Evolutionary conservation across 352 stramenopile genomes (phyloP).

Genomic region (Pythium scleroteichum): DNA sequence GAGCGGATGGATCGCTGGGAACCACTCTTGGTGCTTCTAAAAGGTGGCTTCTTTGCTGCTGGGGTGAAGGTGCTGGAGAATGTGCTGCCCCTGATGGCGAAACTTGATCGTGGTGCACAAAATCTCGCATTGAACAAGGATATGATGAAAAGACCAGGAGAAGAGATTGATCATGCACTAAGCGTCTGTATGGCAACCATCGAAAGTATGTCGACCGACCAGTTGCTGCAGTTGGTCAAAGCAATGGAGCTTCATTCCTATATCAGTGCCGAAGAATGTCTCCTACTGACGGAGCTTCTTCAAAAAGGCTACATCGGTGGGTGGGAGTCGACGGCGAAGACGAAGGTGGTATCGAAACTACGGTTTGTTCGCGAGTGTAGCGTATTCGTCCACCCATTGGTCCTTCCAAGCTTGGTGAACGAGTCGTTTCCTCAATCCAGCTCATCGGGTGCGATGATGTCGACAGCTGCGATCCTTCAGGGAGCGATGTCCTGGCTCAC

Average conservation of each 20-base stretch:
- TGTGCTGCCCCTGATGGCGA: slow-evolving; percentile 64
- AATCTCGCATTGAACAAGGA: neutral
- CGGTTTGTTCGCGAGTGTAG: slow-evolving; percentile 77
- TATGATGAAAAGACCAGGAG: neutral
- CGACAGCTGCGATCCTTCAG: slow-evolving; percentile 31
- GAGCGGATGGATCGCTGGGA: slow-evolving; percentile 83
- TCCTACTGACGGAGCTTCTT: slow-evolving; percentile 73
- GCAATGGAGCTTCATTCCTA: slow-evolving; percentile 71
- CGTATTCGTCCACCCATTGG: slow-evolving; percentile 28
- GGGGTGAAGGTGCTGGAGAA: slow-evolving; percentile 76
- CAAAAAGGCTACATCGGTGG: slow-evolving; percentile 82
- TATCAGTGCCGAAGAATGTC: slow-evolving; percentile 69
- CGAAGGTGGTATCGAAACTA: slow-evolving; percentile 64
- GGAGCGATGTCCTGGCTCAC: slow-evolving; percentile 38
- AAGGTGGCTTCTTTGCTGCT: slow-evolving; percentile 58
- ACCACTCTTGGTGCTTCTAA: slow-evolving; percentile 71
- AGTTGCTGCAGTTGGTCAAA: slow-evolving; percentile 58
- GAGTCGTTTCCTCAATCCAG: slow-evolving; percentile 30
- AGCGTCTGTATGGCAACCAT: slow-evolving; percentile 77
- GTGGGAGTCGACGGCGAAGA: slow-evolving; percentile 72
- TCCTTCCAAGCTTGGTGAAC: slow-evolving; percentile 33
- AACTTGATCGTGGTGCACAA: slow-evolving; percentile 39
- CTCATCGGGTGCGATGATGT: slow-evolving; percentile 25
- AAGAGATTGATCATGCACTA: slow-evolving; percentile 50
- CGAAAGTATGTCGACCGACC: slow-evolving; percentile 61